Evolutionary conservation across 495 filamentous ascomycete species (phyloP).

Genomic region (Copromyces sp.): DNA sequence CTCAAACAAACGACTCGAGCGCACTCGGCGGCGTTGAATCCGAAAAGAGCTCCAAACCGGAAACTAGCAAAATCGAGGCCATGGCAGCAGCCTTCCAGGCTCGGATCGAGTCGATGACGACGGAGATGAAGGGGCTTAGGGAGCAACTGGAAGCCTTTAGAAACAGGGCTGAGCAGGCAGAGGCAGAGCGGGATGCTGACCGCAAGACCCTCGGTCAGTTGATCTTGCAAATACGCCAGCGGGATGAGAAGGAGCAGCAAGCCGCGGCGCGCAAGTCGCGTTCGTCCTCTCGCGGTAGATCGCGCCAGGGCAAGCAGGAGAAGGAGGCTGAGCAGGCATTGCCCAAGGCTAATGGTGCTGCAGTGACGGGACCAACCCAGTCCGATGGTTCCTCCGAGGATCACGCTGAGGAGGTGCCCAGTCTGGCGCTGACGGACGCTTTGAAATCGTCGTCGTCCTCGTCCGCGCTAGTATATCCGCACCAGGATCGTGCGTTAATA

Average conservation of each 20-base stretch:
- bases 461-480: conserved; percentile 12
- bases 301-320: background rate
- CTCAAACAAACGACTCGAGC: conserved; percentile 14
- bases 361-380: background rate
- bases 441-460: conserved; percentile 27
- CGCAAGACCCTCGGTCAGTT: conserved; percentile 75
- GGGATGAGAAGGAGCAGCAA: conserved; percentile 42
- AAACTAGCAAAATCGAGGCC: conserved; percentile 32
- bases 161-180: conserved; percentile 66
- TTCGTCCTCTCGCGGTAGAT: conserved; percentile 11
- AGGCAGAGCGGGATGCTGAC: conserved; percentile 55
- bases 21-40: background rate
- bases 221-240: conserved; percentile 68
- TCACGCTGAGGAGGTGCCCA: conserved; percentile 9
- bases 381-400: conserved; percentile 9
- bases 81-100: conserved; percentile 51
- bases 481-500: conserved; percentile 36
- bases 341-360: conserved; percentile 8
- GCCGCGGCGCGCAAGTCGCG: conserved; percentile 18
- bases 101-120: conserved; percentile 66
- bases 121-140: conserved; percentile 75
- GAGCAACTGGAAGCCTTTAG: conserved; percentile 69
- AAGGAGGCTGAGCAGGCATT: conserved; percentile 1
- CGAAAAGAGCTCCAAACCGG: conserved; percentile 25
- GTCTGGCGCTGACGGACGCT: conserved; percentile 17